Evolutionary conservation across 257 asterid genomes (phyloP).

Genomic region (Plectranthus barbatus): DNA sequence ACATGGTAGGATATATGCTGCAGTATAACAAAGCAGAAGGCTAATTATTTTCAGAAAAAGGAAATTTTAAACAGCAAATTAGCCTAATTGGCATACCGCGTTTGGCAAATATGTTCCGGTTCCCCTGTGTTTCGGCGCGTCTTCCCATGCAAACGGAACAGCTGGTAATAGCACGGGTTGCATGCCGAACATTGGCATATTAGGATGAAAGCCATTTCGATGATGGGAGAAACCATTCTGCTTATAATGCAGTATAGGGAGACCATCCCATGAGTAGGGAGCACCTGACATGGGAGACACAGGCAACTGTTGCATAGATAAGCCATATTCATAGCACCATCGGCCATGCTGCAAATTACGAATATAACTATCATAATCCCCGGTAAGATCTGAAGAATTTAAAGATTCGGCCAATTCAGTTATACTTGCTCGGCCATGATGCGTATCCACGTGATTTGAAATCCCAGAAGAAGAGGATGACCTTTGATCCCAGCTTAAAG

Average conservation of each 20-base stretch:
- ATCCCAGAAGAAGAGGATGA: slow-evolving; percentile 14
- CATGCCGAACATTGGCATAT: slow-evolving; percentile 24
- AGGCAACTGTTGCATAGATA: slow-evolving; percentile 26
- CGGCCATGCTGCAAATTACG: slow-evolving; percentile 38
- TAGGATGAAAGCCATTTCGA: slow-evolving; percentile 30
- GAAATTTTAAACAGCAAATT: too few species aligned
- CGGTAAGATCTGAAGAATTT: slow-evolving; percentile 47
- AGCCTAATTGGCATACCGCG: slow-evolving; percentile 35
- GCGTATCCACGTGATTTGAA: slow-evolving; percentile 7
- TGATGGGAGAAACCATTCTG: slow-evolving; percentile 40
- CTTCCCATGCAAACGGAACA: slow-evolving; percentile 46
- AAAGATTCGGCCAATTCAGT: slow-evolving; percentile 20
- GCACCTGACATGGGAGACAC: slow-evolving; percentile 26
- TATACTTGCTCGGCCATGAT: slow-evolving; percentile 16
- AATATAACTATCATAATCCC: slow-evolving; percentile 46
- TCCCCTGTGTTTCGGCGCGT: slow-evolving; percentile 66
- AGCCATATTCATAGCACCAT: slow-evolving; percentile 28
- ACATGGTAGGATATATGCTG: slow-evolving; percentile 44
- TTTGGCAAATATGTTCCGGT: slow-evolving; percentile 77
- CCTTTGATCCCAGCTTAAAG: slow-evolving; percentile 2
- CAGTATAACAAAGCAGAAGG: slow-evolving; percentile 11
- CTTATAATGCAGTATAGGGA: slow-evolving; percentile 31
- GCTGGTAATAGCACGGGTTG: slow-evolving; percentile 30
- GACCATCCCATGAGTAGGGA: slow-evolving; percentile 32
- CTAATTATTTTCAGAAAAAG: slow-evolving; percentile 1